phyloP scores from a whole-genome alignment of 2,329 filamentous ascomycete genomes.

The Tolypocladium amazonense region DNA sequence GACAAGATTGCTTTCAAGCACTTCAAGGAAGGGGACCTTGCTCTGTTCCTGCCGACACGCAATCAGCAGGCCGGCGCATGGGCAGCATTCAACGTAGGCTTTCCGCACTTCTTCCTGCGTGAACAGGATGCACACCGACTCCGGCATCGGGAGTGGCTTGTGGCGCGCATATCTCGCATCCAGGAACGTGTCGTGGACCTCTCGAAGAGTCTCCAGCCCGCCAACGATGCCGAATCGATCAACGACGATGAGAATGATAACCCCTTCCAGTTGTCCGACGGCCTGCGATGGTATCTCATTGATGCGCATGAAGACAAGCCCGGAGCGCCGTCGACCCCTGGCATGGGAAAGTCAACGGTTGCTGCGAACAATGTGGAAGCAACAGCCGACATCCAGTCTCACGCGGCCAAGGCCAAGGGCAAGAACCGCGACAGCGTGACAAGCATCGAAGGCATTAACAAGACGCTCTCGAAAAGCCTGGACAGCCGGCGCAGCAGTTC shows the following conservation, averaged over 20 bases:
- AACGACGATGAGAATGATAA: slow-evolving; percentile 78
- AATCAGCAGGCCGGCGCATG: slow-evolving; percentile 92
- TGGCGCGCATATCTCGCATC: slow-evolving; percentile 82
- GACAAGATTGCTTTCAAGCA: slow-evolving; percentile 93
- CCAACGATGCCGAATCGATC: slow-evolving; percentile 37
- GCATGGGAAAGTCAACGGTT: slow-evolving; percentile 83
- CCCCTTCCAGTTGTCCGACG: slow-evolving; percentile 91
- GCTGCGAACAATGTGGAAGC: slow-evolving; percentile 81
- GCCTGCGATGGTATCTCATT: slow-evolving; percentile 89
- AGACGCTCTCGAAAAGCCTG: slow-evolving; percentile 74
- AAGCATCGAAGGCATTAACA: slow-evolving; percentile 62
- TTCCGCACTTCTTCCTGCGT: slow-evolving; percentile 91
- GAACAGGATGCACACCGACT: slow-evolving; percentile 86
- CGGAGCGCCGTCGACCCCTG: slow-evolving; percentile 82
- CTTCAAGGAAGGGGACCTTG: slow-evolving; percentile 94
- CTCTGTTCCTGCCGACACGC: slow-evolving; percentile 84
- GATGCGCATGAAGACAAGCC: slow-evolving; percentile 91
- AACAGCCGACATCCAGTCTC: slow-evolving; percentile 57
- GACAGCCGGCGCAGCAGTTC: slow-evolving; percentile 87
- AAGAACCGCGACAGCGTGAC: slow-evolving; percentile 34
- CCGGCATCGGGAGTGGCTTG: slow-evolving; percentile 83
- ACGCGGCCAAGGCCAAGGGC: slow-evolving; percentile 33
- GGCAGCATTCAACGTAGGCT: slow-evolving; percentile 97
- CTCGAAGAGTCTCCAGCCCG: slow-evolving; percentile 58
- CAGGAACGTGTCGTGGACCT: slow-evolving; percentile 91